Base-by-base conservation (phyloP, 352 stramenopile genomes). In the Hyaloperonospora arabidopsidis region DNA sequence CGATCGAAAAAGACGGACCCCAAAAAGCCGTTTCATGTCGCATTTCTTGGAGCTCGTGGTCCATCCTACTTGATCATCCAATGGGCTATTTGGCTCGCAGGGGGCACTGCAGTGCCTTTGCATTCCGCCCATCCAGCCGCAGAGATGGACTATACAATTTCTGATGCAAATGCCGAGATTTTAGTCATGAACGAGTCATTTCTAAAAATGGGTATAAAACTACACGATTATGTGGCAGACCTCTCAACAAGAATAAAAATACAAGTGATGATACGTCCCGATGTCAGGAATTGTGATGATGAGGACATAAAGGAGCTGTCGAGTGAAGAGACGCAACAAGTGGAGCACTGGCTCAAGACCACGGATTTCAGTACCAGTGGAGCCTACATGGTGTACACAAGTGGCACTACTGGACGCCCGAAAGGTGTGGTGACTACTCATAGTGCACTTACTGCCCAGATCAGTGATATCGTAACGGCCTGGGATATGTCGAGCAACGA, bases 401-500 rank as follows among this genome's bases (percentile, higher is more conserved):
- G 77, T 54, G 84, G 86, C 25, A 95, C 84, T 15, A 96, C 84
- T 0, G 79, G 84, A 1, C 59, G 66, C 6, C 83, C 84, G 8
- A 95, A 96, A 57, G 86, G 86, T 19, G 86, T 95, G 3, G 67
- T 96, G 45, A 82, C 73, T n/a, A 89, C 76, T 5, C 84, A 94
- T 61, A 59, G 59, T 0, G 74, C 48, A 6, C 63, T 92, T 36
- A 82, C 75, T 19, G 77, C 79, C 15, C 84, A 95, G 61, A 87
- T 95, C 44, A 69, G 72, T 19, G 85, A 93, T 62, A 54, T 97
- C 22, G 72, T 92, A n/a, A 65, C 66, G 28, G 76, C 81, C 8
- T 97, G 88, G 89, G 71, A 84, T 51, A 96, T 93, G 73, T 68
- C 55, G 17, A 49, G 36, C 1, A 44, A 57, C 18, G 89, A 97